These are phyloP conservation scores for Ilyonectria destructans DNA, from an alignment of 2,329 filamentous ascomycete species.

Conservation along the genomic window DNA sequence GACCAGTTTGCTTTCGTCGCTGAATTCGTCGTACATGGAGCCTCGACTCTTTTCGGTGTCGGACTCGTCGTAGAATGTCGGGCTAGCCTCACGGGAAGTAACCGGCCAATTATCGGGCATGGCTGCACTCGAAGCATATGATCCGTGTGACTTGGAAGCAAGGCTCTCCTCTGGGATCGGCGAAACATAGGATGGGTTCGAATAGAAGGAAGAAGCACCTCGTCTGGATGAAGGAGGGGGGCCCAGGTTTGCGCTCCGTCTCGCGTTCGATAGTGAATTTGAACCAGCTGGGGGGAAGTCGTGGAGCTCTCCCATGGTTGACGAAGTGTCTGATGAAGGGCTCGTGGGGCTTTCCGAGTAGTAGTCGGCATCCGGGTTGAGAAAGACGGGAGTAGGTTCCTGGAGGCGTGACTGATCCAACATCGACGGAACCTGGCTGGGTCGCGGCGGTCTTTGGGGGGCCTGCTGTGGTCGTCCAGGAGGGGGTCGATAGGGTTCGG, in stretches of 20 bases:
- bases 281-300: constrained; percentile 68
- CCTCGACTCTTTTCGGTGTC: constrained; percentile 63
- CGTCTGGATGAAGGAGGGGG: constrained; percentile 74
- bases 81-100: constrained; percentile 61
- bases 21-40: constrained; percentile 62
- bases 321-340: constrained; percentile 65
- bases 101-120: constrained; percentile 80
- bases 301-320: constrained; percentile 71
- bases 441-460: constrained; percentile 73
- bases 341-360: constrained; percentile 63
- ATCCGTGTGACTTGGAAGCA: constrained; percentile 71
- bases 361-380: constrained; percentile 50
- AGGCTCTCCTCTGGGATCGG: constrained; percentile 83
- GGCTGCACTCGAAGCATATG: constrained; percentile 80
- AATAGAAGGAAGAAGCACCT: constrained; percentile 77
- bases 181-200: constrained; percentile 77
- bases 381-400: constrained; percentile 70
- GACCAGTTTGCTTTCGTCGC: constrained; percentile 72
- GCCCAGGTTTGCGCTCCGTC: constrained; percentile 70
- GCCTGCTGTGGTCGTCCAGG: constrained; percentile 64
- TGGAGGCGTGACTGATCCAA: constrained; percentile 71
- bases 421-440: constrained; percentile 73
- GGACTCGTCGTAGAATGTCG: constrained; percentile 66
- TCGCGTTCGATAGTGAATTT: constrained; percentile 50
- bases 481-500: constrained; percentile 66